Evolutionary conservation across 192 early-diverging fungal species (phyloP).

Genomic region (Phlyctochytrium arcticum): DNA sequence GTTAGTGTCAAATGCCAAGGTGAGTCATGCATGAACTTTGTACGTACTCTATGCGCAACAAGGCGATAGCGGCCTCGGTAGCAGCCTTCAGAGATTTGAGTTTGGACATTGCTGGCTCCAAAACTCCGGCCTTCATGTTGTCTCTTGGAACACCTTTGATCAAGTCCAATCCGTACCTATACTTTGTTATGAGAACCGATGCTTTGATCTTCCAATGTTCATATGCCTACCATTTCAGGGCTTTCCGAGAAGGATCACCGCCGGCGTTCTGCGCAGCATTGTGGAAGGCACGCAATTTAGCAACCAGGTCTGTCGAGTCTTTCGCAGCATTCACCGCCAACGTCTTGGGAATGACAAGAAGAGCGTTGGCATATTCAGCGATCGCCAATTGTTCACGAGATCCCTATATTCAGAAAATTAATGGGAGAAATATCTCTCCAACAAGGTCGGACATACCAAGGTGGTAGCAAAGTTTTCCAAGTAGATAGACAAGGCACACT

Average conservation of each 20-base stretch:
- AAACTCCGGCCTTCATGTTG: slow-evolving; percentile 88
- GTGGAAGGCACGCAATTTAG: slow-evolving; percentile 96
- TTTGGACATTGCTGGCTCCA: slow-evolving; percentile 98
- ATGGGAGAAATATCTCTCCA: not conserved
- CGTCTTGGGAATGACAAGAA: slow-evolving; percentile 96
- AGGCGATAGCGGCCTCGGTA: slow-evolving; percentile 96
- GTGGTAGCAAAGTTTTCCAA: slow-evolving; percentile 98
- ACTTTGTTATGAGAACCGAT: not conserved
- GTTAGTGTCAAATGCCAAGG: not conserved
- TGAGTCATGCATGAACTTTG: not conserved
- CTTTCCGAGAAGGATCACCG: slow-evolving; percentile 67
- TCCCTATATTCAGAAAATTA: slow-evolving; percentile 40
- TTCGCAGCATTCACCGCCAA: slow-evolving; percentile 98
- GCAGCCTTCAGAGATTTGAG: slow-evolving; percentile 96
- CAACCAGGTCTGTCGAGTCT: slow-evolving; percentile 93
- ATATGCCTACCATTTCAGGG: slow-evolving; percentile 66
- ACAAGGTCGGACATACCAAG: slow-evolving; percentile 66
- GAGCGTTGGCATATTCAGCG: slow-evolving; percentile 92
- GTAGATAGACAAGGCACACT: slow-evolving; percentile 92
- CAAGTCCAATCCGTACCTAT: slow-evolving; percentile 77
- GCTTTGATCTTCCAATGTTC: not conserved
- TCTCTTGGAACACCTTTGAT: slow-evolving; percentile 90
- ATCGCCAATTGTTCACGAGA: slow-evolving; percentile 98
- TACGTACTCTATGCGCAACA: slow-evolving; percentile 86
- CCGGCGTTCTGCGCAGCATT: slow-evolving; percentile 77